A percentile compares a stretch with the other conserved stretches of the same genome.
Evolutionary conservation across 345 rosid species (phyloP).

Genomic region (Populus pruinosa): DNA sequence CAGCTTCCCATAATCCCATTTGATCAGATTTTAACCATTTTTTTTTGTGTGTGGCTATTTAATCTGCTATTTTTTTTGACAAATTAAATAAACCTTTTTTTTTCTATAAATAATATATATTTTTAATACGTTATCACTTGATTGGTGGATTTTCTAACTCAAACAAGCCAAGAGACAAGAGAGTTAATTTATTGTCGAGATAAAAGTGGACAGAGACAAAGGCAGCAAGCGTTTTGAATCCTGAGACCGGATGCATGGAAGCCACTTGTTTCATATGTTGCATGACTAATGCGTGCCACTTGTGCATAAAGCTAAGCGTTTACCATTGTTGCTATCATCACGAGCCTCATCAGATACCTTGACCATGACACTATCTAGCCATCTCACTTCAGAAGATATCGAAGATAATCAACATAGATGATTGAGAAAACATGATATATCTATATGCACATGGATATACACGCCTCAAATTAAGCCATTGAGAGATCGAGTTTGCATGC

Average conservation of each 20-base stretch:
- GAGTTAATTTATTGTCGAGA: background rate
- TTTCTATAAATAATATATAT: background rate
- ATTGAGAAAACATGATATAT: background rate
- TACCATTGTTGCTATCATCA: background rate
- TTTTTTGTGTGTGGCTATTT: background rate
- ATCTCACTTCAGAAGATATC: background rate
- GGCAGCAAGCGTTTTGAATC: conserved; percentile 8
- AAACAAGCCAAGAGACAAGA: background rate
- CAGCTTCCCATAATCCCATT: no score
- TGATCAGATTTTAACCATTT: background rate
- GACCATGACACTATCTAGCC: background rate
- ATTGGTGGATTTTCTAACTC: background rate
- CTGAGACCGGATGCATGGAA: conserved; percentile 39
- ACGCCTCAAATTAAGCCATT: background rate
- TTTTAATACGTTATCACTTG: background rate
- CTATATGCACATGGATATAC: background rate
- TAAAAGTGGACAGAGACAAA: background rate
- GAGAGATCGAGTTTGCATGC: background rate
- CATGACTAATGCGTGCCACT: conserved; percentile 29
- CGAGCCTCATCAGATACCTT: background rate
- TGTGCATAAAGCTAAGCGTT: conserved; percentile 20
- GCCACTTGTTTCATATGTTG: conserved; percentile 39
- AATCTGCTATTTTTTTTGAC: no score
- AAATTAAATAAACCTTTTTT: background rate
- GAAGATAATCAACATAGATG: background rate